Evolutionary conservation across 805 yeast species (phyloP).

Genomic region (Kodamaea kaohsiungensis): DNA sequence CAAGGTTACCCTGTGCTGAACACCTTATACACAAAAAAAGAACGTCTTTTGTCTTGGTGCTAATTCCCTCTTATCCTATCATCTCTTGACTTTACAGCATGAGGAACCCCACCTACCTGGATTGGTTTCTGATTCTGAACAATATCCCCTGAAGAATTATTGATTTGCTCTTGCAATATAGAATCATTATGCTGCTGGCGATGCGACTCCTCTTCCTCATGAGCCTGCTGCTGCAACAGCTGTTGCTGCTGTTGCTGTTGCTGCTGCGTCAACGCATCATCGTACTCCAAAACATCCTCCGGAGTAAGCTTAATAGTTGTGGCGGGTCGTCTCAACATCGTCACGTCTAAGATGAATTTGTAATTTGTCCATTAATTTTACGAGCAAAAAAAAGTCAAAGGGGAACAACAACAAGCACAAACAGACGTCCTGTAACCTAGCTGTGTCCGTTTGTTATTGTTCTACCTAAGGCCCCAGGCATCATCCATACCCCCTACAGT

Average conservation of each 20-base stretch:
- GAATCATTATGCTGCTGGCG: constrained; percentile 2
- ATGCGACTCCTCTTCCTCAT: not conserved
- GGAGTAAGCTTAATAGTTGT: constrained; percentile 66
- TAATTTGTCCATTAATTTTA: not conserved
- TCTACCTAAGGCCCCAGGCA: not conserved
- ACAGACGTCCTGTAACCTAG: not conserved
- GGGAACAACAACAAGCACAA: constrained; percentile 19
- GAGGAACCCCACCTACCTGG: not conserved
- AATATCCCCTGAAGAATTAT: constrained; percentile 1
- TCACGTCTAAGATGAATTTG: not conserved
- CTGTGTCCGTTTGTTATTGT: not conserved
- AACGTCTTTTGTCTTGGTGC: too few relatives aligned
- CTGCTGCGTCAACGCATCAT: constrained; percentile 26
- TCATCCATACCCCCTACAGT: not conserved
- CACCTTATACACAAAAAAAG: too few relatives aligned
- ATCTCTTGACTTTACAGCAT: constrained; percentile 4
- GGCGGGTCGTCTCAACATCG: constrained; percentile 71
- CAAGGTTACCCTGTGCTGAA: too few relatives aligned
- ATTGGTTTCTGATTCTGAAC: constrained; percentile 1
- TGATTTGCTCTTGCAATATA: constrained; percentile 7
- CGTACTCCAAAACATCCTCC: constrained; percentile 61
- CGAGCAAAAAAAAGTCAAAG: constrained; percentile 9
- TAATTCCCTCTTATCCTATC: constrained; percentile 8
- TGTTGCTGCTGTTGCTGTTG: constrained; percentile 3
- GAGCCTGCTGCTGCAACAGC: not conserved